Evolutionary conservation across 2,329 filamentous ascomycete species (phyloP), one percentile per base, ranked within the genome.

Genomic region (Penicillium sp.): DNA sequence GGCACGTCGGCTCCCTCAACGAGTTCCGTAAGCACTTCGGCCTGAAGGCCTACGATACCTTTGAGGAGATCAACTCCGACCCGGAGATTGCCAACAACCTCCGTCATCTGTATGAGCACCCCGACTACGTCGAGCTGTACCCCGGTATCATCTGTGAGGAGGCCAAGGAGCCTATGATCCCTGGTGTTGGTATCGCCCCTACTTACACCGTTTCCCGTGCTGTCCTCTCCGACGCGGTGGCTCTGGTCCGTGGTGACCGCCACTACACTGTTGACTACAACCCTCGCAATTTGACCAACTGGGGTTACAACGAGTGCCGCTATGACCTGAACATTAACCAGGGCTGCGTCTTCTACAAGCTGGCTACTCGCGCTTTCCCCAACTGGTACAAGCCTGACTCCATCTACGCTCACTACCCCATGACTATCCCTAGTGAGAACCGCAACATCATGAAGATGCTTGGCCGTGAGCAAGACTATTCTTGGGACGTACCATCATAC

Each of bases 21-120:
- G 87, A 93, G 69, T 94, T 93, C 72, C 78, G 87, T 36, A 83
- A 85, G 60, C 86, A 89, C 68, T 90, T 91, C 54, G 81, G 83
- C 2, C 71, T 94, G 4, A 85, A 86, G 65, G 77, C 79, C 0
- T 83, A 94, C 58, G 79, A 82, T 15, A 84, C 74, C 0, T 94
- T 94, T 45, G 85, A 90, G 60, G 86, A 90, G 35, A 89, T 94
- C 68, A 93, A 90, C 62, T 80, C 83, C 0, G 83, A 93, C 51
- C 83, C 83, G 0, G 76, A 79, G 10, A 77, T 91, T 11, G 78
- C 85, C 2, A 75, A 83, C 33, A 72, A 79, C 17, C 73, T 89
- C 4, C 73, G 76, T 11, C 73, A 81, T 40, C 72, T 93, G 8
- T 71, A 68, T 14, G 83, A 86, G 45, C 83, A 88, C 57, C 85